Conservation (phyloP, 108 stramenopile species). For the Skeletonema potamos region DNA sequence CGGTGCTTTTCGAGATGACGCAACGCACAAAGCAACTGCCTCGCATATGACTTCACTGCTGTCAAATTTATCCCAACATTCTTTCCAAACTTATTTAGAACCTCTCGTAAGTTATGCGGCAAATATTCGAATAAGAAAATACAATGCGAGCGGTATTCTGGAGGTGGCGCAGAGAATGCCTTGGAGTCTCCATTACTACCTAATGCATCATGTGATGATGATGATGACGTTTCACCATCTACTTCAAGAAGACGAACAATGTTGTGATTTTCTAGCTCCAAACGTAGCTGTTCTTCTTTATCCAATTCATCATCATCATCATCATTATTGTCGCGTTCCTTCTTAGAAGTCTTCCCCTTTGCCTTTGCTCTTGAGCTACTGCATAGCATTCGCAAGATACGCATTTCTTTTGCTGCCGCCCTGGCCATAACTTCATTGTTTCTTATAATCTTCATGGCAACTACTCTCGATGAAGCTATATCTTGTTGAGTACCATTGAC, state of each 20-base stretch:
- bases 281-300: slow-evolving; percentile 38
- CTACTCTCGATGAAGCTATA: slow-evolving; percentile 43
- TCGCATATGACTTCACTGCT: slow-evolving; percentile 90
- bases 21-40: slow-evolving; percentile 90
- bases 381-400: slow-evolving; percentile 52
- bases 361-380: slow-evolving; percentile 12
- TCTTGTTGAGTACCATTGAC: slow-evolving; percentile 16
- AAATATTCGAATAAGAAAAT: slow-evolving; percentile 84
- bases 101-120: slow-evolving; percentile 87
- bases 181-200: slow-evolving; percentile 1
- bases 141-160: slow-evolving; percentile 78
- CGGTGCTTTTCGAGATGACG: slow-evolving; percentile 77
- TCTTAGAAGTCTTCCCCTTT: background rate
- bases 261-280: slow-evolving; percentile 56
- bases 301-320: slow-evolving; percentile 44
- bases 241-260: slow-evolving; percentile 65
- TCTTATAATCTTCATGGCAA: slow-evolving; percentile 96
- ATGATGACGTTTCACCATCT: slow-evolving; percentile 35
- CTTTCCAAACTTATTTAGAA: slow-evolving; percentile 91
- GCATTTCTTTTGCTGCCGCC: slow-evolving; percentile 84
- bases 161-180: slow-evolving; percentile 31
- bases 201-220: slow-evolving; percentile 14
- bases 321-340: slow-evolving; percentile 38
- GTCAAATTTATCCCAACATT: slow-evolving; percentile 85
- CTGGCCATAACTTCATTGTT: slow-evolving; percentile 98